These are phyloP conservation scores for Zoysia japonica DNA, from an alignment of 176 grass and related monocot genomes.

Conservation along the genomic window DNA sequence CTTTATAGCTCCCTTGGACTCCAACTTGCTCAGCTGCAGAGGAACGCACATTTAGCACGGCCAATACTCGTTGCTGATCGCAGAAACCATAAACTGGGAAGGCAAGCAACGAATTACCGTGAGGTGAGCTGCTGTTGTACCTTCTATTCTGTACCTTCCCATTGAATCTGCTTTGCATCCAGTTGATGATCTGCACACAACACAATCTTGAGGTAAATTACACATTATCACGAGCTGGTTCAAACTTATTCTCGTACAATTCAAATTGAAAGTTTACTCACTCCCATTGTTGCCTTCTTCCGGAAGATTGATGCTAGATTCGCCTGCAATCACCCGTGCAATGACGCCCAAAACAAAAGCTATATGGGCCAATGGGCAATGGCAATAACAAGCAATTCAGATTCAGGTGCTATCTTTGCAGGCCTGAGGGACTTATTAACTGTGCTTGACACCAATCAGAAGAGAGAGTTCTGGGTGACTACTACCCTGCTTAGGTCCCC, in stretches of 20 bases:
- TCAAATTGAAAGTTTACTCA: slow-evolving; percentile 17
- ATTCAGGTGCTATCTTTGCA: slow-evolving; percentile 31
- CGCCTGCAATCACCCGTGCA: neutral
- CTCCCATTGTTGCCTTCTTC: slow-evolving; percentile 49
- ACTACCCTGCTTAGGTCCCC: slow-evolving; percentile 10
- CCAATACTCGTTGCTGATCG: neutral
- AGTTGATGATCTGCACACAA: slow-evolving; percentile 68
- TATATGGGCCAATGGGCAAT: neutral
- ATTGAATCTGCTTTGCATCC: slow-evolving; percentile 69
- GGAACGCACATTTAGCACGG: neutral
- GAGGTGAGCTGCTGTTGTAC: slow-evolving; percentile 10
- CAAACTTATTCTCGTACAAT: neutral
- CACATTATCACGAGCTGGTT: neutral
- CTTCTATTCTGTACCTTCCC: slow-evolving; percentile 48
- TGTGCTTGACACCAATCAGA: slow-evolving; percentile 7
- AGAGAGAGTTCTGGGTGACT: neutral
- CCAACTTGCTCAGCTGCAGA: neutral
- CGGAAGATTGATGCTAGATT: slow-evolving; percentile 22
- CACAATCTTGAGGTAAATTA: neutral
- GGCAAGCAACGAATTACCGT: neutral
- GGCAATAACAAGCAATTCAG: neutral
- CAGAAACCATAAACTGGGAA: neutral
- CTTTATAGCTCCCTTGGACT: slow-evolving; percentile 20
- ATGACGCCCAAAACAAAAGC: neutral
- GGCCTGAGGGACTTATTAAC: neutral